Evolutionary conservation across 495 filamentous ascomycete genomes (phyloP), one percentile per base, ranked within the genome.

Genomic region (Aspergillus biplanus): DNA sequence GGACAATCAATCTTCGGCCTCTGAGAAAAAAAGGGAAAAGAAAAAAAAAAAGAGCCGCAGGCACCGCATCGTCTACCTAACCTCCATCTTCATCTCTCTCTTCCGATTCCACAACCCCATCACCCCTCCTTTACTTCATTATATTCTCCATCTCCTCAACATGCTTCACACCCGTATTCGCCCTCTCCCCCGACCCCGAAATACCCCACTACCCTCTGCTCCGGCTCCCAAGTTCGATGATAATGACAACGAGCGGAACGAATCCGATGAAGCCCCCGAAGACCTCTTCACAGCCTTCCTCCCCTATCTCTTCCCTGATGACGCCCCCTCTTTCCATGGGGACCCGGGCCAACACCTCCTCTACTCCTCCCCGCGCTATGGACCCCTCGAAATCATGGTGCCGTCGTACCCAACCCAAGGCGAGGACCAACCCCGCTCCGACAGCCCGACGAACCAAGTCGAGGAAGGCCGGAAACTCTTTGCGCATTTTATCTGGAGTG

Each of bases 401-500:
- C 75, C 78, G 0, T 74, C 75, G 12, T 80, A 80, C 49, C 77
- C 75, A 7, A 53, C 52, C 35, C 63, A 77, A 31, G 66, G 64
- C 53, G 49, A 67, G 9, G 71, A 67, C 8, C 65, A 53, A 59
- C 52, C 61, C n/a, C 59, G 66, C 21, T 31, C 62, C 15, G 60
- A 68, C 15, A 69, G 67, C 15, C 46, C 56, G 37, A 15, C 55
- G 34, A 73, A 70, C 55, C 33, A 81, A 21, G 77, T 73, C 1
- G 85, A 89, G 33, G 77, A 83, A 44, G 84, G 84, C 15, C 73
- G 89, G 58, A 78, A 74, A 46, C 82, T 95, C 42, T 96, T 93
- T 72, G 87, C 87, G 37, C 93, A 96, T 72, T 90, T 90, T 72
- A 75, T 97, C 6, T 97, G 93, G 93, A 96, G 94, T 71, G 81